Percentiles rank a stretch among this genome's conserved stretches.
Conservation (phyloP, 2,329 filamentous ascomycete species). For the Calonectria naviculata region DNA sequence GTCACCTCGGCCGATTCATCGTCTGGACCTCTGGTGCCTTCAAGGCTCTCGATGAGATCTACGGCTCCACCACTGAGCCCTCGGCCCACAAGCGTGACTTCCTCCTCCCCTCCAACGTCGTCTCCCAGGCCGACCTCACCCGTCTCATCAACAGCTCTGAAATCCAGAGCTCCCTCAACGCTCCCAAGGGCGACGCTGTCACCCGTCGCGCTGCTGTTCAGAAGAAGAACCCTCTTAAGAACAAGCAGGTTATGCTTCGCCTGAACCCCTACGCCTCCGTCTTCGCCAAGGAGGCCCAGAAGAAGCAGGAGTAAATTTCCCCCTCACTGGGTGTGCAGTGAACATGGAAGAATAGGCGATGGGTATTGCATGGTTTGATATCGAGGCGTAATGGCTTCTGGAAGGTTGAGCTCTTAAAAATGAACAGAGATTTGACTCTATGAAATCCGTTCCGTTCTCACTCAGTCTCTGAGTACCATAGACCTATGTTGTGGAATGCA, state of each 20-base stretch:
- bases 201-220: slow-evolving; percentile 93
- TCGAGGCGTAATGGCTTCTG: slow-evolving; percentile 52
- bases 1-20: slow-evolving; percentile 98
- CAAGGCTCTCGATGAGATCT: slow-evolving; percentile 95
- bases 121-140: slow-evolving; percentile 93
- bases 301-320: slow-evolving; percentile 52
- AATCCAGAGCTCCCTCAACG: slow-evolving; percentile 94
- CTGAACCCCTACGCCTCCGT: slow-evolving; percentile 98
- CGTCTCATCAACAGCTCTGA: slow-evolving; percentile 99
- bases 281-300: slow-evolving; percentile 77
- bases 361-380: slow-evolving; percentile 49
- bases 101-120: slow-evolving; percentile 91
- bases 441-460: slow-evolving; percentile 39
- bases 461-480: slow-evolving; percentile 12
- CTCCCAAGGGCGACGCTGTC: slow-evolving; percentile 87
- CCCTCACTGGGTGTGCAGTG: slow-evolving; percentile 54
- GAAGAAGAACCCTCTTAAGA: slow-evolving; percentile 99
- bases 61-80: slow-evolving; percentile 90
- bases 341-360: slow-evolving; percentile 39
- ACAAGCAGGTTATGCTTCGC: slow-evolving; percentile 98
- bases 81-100: slow-evolving; percentile 99
- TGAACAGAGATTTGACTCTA: slow-evolving; percentile 48
- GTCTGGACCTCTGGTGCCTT: slow-evolving; percentile 99
- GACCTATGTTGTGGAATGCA: slow-evolving; percentile 16
- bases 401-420: slow-evolving; percentile 48